Base-by-base conservation (phyloP, 495 filamentous ascomycete species). In the Aspergillus funiculosus region DNA sequence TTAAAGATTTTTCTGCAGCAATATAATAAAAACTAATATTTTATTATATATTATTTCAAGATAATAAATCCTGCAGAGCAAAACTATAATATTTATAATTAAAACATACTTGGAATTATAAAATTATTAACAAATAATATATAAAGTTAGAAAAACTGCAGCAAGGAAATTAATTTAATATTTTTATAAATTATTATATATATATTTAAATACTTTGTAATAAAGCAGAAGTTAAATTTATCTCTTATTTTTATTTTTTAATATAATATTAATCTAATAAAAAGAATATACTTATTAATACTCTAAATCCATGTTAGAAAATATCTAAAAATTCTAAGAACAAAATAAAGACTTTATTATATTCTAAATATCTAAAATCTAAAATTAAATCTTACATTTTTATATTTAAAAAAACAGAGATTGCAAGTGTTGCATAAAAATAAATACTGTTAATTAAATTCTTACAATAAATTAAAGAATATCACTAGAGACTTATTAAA, bases 31-130 rank as follows among this genome's bases (percentile, higher is more conserved):
- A 14, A 28, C 34, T 31, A 30, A 25, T 29, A 32, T 7, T 57
- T 51, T 19, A 37, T 56, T 6, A 43, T 43, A 6, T 68, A 52
- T 38, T 56, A 37, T 27, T 68, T 51, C 0, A 56, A 48, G 26
- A 62, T 50, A 20, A 38, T 61, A 7, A 50, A 18, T 6, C 38
- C 50, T 2, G 57, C 53, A 1, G 57, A 71, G 39, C 14, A 22
- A 0, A 68, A 69, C 32, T 69, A 68, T 36, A 13, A 57, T 14
- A 63, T 66, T 11, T 38, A 66, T 18, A 35, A 68, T 27, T 59
- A 64, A 28, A 56, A 60, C 32, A 27, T 65, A 2, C 32, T 67
- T 6, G 52, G 41, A 4, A 59, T 61, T 10, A 60, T 65, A 4
- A 30, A 24, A 40, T 39, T 38, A 22, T 58, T 68, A 13, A 65